Evolutionary conservation across 805 yeast species (phyloP), one percentile per base, ranked within the genome.

Genomic region (Candida ovalis): DNA sequence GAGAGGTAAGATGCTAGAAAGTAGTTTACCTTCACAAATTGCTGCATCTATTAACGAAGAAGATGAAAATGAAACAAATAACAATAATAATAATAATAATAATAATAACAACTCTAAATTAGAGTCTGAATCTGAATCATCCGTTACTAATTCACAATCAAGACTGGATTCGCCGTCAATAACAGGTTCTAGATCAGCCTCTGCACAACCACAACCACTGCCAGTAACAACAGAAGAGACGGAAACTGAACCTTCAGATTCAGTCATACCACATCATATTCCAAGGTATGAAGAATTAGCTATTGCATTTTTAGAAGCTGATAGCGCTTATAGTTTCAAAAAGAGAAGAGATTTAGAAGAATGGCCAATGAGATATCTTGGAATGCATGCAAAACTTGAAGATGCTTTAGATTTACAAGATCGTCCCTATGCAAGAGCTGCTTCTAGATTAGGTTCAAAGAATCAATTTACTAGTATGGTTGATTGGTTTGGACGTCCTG

Each of bases 281-380:
- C 84, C 86, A 2, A 66, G 69, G 43, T 81, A 81, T 59, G 89
- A 83, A 63, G 70, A 73, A 38, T 62, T 77, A 58, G 88, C 88
- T 0, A 70, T 70, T 4, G 72, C 72, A 18, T 83, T 82, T 56
- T 59, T 83, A 24, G 65, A 68, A 33, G 67, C 68, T 5, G 89
- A 83, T 57, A 57, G 59, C 1, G 45, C 57, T 2, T 49, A 71
- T 2, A 58, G 77, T 0, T 61, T 77, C 18, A 67, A 71, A 35
- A 68, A 79, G 48, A 63, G 88, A 51, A 61, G 88, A 48, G 67
- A 74, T 28, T 51, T 66, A n/a, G 88, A 83, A 63, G 89, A 83
- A 59, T 89, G 96, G 96, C 84, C 83, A 2, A 85, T 82, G 69
- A 67, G 95, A 53, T 89, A 86, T 58, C 71, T 88, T 23, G 96